Base-by-base conservation (phyloP, 768 basidiomycete species). In the Tylopilus sp. region DNA sequence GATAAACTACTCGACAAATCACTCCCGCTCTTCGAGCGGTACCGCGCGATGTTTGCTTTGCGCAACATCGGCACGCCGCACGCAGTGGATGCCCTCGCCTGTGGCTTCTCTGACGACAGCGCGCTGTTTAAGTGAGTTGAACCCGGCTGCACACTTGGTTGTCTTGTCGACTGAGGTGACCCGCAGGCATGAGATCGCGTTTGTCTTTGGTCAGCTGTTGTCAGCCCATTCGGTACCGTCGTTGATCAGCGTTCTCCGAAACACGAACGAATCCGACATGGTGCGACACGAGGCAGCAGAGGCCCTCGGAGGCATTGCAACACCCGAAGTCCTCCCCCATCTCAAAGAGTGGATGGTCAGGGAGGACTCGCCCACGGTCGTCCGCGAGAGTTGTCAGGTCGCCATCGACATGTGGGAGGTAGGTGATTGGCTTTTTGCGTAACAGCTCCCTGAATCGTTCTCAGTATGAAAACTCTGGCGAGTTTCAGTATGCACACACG, bases 391-490 rank as follows among this genome's bases (percentile, higher is more conserved):
- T 57, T 98, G 97, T 69, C 84, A 93, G 63, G 85, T 99, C 44
- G 97, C 97, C 3, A 79, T 99, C 48, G 97, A 97, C 68, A 93
- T 98, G 91, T 97, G 90, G 84, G 91, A 93, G 84, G 90, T 88
- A 48, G 21, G 82, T 71, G 3, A 20, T 40, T 15, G 31, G 30
- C 18, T 18, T 28, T 28, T 28, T 10, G 28, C 2, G 28, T 1
- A n/a, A 22, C 3, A 12, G n/a, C 22, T 8, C 4, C 43, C 47
- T 48, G 57, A 15, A 59, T 44, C 22, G 8, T 23, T 39, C 10
- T 35, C 56, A 91, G 89, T 81, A 89, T 58, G 89, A 90, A 68
- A 89, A 88, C 58, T 91, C 89, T 8, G 75, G 74, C 48, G 80
- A 89, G 57, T 91, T 91, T 68, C 88, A 91, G 61, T 90, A 90